phyloP scores from a whole-genome alignment of 164 flowering plant species.

The Aristolochia contorta region DNA sequence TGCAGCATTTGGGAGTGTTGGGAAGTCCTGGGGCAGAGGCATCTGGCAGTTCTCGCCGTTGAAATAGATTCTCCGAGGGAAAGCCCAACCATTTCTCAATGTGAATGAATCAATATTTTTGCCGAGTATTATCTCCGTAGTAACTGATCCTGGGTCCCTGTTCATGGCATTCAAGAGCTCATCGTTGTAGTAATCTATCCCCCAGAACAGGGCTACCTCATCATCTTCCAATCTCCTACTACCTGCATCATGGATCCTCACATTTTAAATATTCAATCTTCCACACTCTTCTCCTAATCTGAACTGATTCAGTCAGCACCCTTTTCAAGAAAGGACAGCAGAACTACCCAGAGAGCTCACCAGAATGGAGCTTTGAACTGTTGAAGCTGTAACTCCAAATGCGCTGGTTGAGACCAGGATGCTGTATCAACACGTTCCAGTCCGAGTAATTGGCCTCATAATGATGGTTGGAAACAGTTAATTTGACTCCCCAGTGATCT shows the following conservation, averaged over 20 bases:
- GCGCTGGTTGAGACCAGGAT: constrained; percentile 41
- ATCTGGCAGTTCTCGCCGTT: constrained; percentile 56
- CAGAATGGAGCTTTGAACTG: constrained; percentile 18
- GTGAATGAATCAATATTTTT: constrained; percentile 41
- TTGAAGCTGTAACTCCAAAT: constrained; percentile 40
- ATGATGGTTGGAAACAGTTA: constrained; percentile 48
- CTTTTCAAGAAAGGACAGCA: no score
- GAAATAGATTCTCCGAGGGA: constrained; percentile 51
- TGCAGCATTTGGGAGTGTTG: constrained; percentile 40
- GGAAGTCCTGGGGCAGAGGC: constrained; percentile 51
- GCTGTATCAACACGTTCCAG: constrained; percentile 60
- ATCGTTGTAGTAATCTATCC: constrained; percentile 25
- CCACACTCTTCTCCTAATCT: not conserved
- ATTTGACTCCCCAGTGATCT: constrained; percentile 50
- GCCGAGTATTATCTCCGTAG: constrained; percentile 38
- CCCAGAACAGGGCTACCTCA: constrained; percentile 56
- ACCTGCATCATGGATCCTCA: not conserved
- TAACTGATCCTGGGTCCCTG: constrained; percentile 29
- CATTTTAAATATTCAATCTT: no score
- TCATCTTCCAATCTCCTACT: constrained; percentile 30
- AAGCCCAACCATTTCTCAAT: constrained; percentile 47
- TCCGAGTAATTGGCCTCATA: constrained; percentile 32
- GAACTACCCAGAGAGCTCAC: not conserved
- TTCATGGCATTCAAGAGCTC: constrained; percentile 28
- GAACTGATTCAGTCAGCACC: not conserved